Conservation (phyloP, 2,329 filamentous ascomycete genomes). For the Nigrograna mackinnonii region DNA sequence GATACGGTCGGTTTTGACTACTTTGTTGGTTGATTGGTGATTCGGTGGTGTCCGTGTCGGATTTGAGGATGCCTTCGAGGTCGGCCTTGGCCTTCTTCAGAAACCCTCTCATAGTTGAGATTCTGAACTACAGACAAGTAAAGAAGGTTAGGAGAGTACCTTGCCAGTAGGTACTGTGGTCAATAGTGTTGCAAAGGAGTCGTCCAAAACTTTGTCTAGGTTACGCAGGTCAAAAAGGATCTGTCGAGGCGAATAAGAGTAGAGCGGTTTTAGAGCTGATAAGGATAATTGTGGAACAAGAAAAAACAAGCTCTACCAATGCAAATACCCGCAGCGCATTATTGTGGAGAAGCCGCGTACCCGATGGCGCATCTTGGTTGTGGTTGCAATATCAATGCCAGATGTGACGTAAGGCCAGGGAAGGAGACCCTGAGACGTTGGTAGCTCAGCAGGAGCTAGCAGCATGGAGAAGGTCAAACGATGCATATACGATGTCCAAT, state of each 20-base stretch:
- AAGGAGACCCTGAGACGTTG: no score
- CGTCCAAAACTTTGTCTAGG: no score
- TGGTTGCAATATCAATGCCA: neutral
- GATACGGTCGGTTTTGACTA: slow-evolving; percentile 1
- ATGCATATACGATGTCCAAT: no score
- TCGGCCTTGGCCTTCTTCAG: slow-evolving; percentile 32
- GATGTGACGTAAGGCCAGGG: slow-evolving; percentile 17
- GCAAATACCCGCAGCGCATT: no score
- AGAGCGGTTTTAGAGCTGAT: no score
- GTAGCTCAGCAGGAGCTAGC: no score
- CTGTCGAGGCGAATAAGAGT: no score
- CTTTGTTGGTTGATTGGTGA: slow-evolving; percentile 1
- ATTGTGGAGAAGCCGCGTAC: slow-evolving; percentile 11
- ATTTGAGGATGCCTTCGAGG: slow-evolving; percentile 8
- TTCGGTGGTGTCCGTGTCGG: neutral
- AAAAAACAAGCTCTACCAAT: no score
- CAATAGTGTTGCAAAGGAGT: slow-evolving; percentile 1
- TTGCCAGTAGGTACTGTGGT: slow-evolving; percentile 7
- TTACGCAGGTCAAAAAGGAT: no score
- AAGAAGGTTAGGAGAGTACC: neutral
- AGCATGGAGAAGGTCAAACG: no score
- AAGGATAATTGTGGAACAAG: no score
- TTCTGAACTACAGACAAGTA: neutral
- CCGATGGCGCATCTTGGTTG: slow-evolving; percentile 1
- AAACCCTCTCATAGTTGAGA: slow-evolving; percentile 26